These are phyloP conservation scores for Allium cepa DNA, from an alignment of 106 monocot species.

Conservation along the genomic window DNA sequence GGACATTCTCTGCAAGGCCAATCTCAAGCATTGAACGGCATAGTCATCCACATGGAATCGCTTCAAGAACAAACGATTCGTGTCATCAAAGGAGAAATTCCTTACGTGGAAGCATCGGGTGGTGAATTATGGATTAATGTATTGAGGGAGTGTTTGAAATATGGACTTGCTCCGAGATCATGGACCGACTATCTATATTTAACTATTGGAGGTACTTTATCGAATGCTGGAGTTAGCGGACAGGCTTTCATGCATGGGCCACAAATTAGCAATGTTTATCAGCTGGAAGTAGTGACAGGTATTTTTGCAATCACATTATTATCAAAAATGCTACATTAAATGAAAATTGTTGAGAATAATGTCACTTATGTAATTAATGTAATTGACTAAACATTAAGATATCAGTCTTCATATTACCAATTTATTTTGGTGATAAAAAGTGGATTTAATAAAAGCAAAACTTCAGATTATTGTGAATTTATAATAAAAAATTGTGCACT, in stretches of 20 bases:
- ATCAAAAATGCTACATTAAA: too few species aligned
- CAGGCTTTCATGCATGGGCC: constrained; percentile 69
- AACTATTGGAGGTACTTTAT: constrained; percentile 60
- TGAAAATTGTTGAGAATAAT: too few species aligned
- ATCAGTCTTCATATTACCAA: too few species aligned
- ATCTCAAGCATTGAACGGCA: constrained; percentile 43
- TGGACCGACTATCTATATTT: constrained; percentile 78
- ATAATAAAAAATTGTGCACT: too few species aligned
- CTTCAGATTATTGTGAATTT: too few species aligned
- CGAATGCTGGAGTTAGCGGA: constrained; percentile 71
- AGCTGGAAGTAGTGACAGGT: constrained; percentile 67
- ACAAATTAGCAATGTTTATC: constrained; percentile 60
- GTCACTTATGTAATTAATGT: too few species aligned
- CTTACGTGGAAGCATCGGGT: constrained; percentile 36
- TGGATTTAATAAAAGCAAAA: too few species aligned
- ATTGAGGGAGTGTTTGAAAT: constrained; percentile 30
- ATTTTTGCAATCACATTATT: too few species aligned
- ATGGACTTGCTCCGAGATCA: constrained; percentile 57
- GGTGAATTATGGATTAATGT: constrained; percentile 60
- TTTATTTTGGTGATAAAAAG: too few species aligned
- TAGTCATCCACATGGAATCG: constrained; percentile 47
- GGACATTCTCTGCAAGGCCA: constrained; percentile 67
- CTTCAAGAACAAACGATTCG: background rate
- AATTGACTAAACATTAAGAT: too few species aligned
- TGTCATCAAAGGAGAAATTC: constrained; percentile 7